These are phyloP conservation scores for Thalassiosira profunda DNA, from an alignment of 108 stramenopile genomes.

Conservation along the genomic window DNA sequence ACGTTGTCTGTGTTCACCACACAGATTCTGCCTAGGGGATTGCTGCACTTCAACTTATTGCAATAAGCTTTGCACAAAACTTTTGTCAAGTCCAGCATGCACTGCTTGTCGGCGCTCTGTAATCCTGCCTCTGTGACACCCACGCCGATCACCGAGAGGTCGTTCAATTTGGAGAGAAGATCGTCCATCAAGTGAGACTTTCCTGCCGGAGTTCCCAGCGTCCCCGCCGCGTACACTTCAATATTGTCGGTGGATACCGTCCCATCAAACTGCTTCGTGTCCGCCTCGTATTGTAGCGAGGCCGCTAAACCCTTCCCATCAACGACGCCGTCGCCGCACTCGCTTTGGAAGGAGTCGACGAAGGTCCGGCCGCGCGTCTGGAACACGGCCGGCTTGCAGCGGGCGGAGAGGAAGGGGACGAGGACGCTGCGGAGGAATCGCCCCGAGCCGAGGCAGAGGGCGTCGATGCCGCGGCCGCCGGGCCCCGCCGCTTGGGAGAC, in stretches of 20 bases:
- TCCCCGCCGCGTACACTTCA: constrained; percentile 64
- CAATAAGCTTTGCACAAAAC: constrained; percentile 36
- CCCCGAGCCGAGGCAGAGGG: constrained; percentile 85
- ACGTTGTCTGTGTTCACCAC: constrained; percentile 93
- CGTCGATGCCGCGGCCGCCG: constrained; percentile 21
- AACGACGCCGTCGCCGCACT: neutral
- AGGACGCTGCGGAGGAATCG: constrained; percentile 89
- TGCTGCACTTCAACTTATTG: constrained; percentile 9
- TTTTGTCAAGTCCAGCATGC: constrained; percentile 75
- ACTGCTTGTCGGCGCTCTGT: constrained; percentile 54
- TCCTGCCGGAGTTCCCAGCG: constrained; percentile 59
- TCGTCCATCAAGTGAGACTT: constrained; percentile 50
- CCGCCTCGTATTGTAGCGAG: constrained; percentile 56
- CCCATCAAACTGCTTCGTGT: constrained; percentile 71
- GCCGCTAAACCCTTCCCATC: neutral
- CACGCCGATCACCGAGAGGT: constrained; percentile 69
- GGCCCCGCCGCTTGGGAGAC: neutral
- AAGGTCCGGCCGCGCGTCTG: constrained; percentile 82
- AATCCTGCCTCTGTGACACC: constrained; percentile 94
- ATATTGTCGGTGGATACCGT: constrained; percentile 45
- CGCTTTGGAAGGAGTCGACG: constrained; percentile 54
- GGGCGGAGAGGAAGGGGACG: constrained; percentile 68
- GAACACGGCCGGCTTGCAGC: constrained; percentile 56
- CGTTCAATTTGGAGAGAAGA: constrained; percentile 31
- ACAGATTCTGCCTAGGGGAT: constrained; percentile 52